Percentiles rank a stretch among this genome's conserved stretches.
Conservation (phyloP, 2,329 filamentous ascomycete genomes). For the Elsinoe perseae region DNA sequence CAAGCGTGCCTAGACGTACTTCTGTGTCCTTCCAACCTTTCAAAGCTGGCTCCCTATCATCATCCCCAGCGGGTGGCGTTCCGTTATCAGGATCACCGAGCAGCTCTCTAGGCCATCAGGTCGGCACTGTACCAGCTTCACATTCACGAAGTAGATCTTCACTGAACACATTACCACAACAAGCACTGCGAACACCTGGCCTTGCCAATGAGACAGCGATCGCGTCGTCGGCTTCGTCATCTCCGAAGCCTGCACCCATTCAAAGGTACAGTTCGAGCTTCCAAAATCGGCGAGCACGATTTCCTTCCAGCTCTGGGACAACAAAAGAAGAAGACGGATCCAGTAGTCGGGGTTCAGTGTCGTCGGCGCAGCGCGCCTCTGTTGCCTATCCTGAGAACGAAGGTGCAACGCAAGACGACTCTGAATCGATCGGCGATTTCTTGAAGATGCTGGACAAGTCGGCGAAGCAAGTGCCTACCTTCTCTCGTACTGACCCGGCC, state of each 20-base stretch:
- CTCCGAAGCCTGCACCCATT: conserved; percentile 70
- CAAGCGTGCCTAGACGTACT: conserved; percentile 49
- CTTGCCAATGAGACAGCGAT: conserved; percentile 53
- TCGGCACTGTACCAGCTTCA: conserved; percentile 24
- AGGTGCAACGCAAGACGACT: conserved; percentile 65
- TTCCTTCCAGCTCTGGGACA: conserved; percentile 61
- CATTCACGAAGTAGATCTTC: conserved; percentile 64
- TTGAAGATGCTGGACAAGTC: conserved; percentile 77
- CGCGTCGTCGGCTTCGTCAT: conserved; percentile 61
- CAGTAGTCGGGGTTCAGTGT: conserved; percentile 69
- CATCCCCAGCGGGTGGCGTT: conserved; percentile 60
- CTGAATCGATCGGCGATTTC: conserved; percentile 90
- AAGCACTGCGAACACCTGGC: conserved; percentile 61
- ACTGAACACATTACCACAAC: conserved; percentile 65
- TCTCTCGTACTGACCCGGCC: conserved; percentile 56
- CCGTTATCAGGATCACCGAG: conserved; percentile 49
- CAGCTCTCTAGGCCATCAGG: conserved; percentile 37
- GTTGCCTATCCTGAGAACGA: conserved; percentile 65
- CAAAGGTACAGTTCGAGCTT: conserved; percentile 92
- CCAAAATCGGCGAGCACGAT: conserved; percentile 69
- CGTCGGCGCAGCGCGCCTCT: conserved; percentile 65
- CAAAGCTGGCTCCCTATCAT: conserved; percentile 90
- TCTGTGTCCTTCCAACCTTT: conserved; percentile 93
- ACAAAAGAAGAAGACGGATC: conserved; percentile 68
- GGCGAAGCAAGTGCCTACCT: conserved; percentile 76